A percentile compares a stretch with the other conserved stretches of the same genome.
These are phyloP conservation scores for Danielia oregonensis DNA, from an alignment of 805 yeast genomes.

Conservation along the genomic window DNA sequence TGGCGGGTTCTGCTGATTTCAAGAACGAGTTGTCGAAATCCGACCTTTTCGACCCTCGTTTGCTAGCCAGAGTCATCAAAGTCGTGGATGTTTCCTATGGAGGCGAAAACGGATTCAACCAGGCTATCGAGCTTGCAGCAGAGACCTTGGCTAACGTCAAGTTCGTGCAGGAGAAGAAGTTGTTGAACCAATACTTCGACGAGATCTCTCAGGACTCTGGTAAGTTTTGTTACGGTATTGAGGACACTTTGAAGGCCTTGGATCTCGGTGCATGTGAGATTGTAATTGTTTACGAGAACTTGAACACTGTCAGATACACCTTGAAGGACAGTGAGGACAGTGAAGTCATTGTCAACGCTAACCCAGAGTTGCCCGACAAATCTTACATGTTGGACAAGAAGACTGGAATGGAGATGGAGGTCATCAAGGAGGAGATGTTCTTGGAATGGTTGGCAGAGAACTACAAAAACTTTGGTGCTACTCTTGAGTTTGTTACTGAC, in stretches of 20 bases:
- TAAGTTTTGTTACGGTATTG: slow-evolving; percentile 95
- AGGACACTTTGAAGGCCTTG: slow-evolving; percentile 92
- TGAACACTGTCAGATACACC: slow-evolving; percentile 79
- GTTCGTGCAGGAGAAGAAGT: slow-evolving; percentile 96
- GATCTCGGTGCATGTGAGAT: slow-evolving; percentile 96
- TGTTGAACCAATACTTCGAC: slow-evolving; percentile 87
- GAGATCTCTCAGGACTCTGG: slow-evolving; percentile 98
- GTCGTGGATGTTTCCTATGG: slow-evolving; percentile 97
- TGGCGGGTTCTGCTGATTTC: slow-evolving; percentile 99
- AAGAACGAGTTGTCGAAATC: slow-evolving; percentile 91
- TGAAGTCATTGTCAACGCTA: slow-evolving; percentile 67
- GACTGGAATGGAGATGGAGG: slow-evolving; percentile 91
- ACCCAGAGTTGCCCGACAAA: slow-evolving; percentile 72
- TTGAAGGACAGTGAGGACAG: slow-evolving; percentile 80
- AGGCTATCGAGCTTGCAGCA: slow-evolving; percentile 96
- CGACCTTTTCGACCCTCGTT: slow-evolving; percentile 88
- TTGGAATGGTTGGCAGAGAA: slow-evolving; percentile 98
- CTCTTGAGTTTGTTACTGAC: slow-evolving; percentile 93
- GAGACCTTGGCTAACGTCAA: slow-evolving; percentile 96
- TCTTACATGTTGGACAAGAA: slow-evolving; percentile 73
- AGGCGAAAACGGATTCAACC: slow-evolving; percentile 99
- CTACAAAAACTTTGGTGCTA: slow-evolving; percentile 91
- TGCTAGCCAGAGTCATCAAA: slow-evolving; percentile 81
- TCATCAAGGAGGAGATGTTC: slow-evolving; percentile 76
- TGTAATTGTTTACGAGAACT: slow-evolving; percentile 87